Evolutionary conservation across 345 rosid genomes (phyloP), one percentile per base, ranked within the genome.

Genomic region (Euphorbia peplus): DNA sequence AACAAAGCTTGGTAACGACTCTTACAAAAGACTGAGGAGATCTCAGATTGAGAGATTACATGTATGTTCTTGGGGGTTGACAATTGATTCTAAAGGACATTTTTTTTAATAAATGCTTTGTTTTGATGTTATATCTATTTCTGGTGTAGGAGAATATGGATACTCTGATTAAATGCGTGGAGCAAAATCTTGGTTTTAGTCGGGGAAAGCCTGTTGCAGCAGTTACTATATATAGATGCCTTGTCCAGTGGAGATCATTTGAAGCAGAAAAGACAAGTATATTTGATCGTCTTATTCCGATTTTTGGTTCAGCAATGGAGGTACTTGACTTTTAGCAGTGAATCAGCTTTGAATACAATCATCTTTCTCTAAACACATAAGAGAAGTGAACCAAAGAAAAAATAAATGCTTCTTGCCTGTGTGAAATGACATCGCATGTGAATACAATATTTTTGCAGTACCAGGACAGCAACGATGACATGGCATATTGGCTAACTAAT

Each of bases 401-500:
- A 44, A n/a, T 2, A 25, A 4, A 47, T 16, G n/a, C n/a, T n/a
- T 61, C 18, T 25, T 44, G 10, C 25, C 41, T 52, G 0, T 41
- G 8, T 19, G 24, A 30, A 16, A 10, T 55, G 18, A 37, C 22
- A 46, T 56, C 57, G 55, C 6, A 46, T 58, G 4, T 26, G 44
- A 7, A 53, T 41, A 25, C 24, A 57, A 32, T 32, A 25, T 54
- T 32, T 57, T 60, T 48, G 77, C 89, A 95, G 99, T 82, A 80
- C 63, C 90, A 86, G 74, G 99, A 90, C 65, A 75, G 84, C 84
- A 92, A 90, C 79, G 84, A 76, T 66, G 96, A 91, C 66, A 86
- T 95, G 96, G 91, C 98, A 25, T 95, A 95, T 82, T 95, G 98
- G 99, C 78, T 95, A 68, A 84, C 99, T 70, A 92, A 87, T 79